Percentiles rank a stretch among this genome's conserved stretches.
Evolutionary conservation across 1,284 basidiomycete genomes (phyloP).

Genomic region (Leccinum subrobustum): DNA sequence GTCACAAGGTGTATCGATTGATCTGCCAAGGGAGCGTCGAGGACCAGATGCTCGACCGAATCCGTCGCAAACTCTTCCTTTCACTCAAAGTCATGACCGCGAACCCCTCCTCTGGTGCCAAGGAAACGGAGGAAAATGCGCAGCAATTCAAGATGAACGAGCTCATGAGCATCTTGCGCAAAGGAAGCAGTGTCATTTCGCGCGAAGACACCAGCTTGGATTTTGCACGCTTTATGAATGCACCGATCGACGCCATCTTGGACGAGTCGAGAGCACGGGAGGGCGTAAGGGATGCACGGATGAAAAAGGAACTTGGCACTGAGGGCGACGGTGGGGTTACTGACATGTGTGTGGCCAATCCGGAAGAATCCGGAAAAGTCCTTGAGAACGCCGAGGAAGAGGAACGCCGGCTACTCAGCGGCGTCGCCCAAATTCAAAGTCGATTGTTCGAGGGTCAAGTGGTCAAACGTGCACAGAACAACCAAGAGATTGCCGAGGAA

Average conservation of each 20-base stretch:
- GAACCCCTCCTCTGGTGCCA: slow-evolving; percentile 13
- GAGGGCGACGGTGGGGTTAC: slow-evolving; percentile 17
- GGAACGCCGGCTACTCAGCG: slow-evolving; percentile 49
- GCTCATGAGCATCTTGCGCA: slow-evolving; percentile 53
- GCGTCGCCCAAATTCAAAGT: slow-evolving; percentile 55
- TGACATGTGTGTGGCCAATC: slow-evolving; percentile 16
- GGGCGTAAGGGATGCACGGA: slow-evolving; percentile 40
- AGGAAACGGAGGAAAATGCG: slow-evolving; percentile 23
- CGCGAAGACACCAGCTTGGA: slow-evolving; percentile 39
- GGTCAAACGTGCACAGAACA: slow-evolving; percentile 36
- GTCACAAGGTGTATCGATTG: slow-evolving; percentile 50
- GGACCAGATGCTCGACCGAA: slow-evolving; percentile 64
- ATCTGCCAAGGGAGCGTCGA: slow-evolving; percentile 61
- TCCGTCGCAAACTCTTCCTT: slow-evolving; percentile 61
- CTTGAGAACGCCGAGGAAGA: slow-evolving; percentile 53
- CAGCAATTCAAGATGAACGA: slow-evolving; percentile 42
- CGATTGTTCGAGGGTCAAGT: slow-evolving; percentile 58
- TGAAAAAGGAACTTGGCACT: slow-evolving; percentile 38
- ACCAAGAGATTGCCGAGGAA: slow-evolving; percentile 44
- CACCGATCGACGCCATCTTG: slow-evolving; percentile 44
- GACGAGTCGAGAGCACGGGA: slow-evolving; percentile 42
- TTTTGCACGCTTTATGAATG: slow-evolving; percentile 41
- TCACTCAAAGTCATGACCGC: slow-evolving; percentile 54
- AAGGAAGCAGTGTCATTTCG: slow-evolving; percentile 52
- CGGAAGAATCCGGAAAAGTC: slow-evolving; percentile 32